phyloP scores from a whole-genome alignment of 78 protist species.

The Dictyostelium capitatum region DNA sequence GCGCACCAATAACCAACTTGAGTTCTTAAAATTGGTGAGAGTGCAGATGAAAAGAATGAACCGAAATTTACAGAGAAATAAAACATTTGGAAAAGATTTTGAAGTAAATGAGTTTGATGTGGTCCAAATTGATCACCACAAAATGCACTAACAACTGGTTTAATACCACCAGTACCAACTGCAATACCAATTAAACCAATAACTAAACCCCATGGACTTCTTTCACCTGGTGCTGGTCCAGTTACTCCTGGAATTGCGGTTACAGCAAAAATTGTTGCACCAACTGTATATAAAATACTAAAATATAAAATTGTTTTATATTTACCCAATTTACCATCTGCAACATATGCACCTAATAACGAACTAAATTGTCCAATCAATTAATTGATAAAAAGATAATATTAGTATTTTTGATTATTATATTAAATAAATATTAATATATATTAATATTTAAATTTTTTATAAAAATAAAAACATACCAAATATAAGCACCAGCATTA shows the following conservation, averaged over 20 bases:
- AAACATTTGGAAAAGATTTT: conserved; percentile 77
- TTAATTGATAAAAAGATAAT: not conserved
- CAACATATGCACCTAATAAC: conserved; percentile 77
- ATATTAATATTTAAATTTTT: not conserved
- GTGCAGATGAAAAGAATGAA: conserved; percentile 71
- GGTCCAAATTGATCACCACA: conserved; percentile 90
- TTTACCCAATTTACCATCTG: conserved; percentile 81
- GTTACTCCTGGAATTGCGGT: conserved; percentile 86
- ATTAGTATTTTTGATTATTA: not conserved
- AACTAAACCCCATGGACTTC: conserved; percentile 57
- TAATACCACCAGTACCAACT: conserved; percentile 88
- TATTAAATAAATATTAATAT: not conserved
- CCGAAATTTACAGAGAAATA: conserved; percentile 89
- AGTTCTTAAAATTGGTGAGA: conserved; percentile 85
- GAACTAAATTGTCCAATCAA: conserved; percentile 43
- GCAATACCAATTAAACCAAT: conserved; percentile 84
- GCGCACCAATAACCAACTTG: conserved; percentile 84
- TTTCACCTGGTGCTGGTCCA: conserved; percentile 60
- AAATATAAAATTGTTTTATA: conserved; percentile 72
- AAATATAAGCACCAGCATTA: conserved; percentile 27
- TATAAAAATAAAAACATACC: conserved; percentile 10
- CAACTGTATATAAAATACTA: conserved; percentile 68
- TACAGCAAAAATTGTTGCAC: conserved; percentile 49
- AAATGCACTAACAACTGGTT: conserved; percentile 80
- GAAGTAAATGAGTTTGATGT: conserved; percentile 41